phyloP scores from a whole-genome alignment of 176 grass and related monocot species.

The Saccharum spontaneum region DNA sequence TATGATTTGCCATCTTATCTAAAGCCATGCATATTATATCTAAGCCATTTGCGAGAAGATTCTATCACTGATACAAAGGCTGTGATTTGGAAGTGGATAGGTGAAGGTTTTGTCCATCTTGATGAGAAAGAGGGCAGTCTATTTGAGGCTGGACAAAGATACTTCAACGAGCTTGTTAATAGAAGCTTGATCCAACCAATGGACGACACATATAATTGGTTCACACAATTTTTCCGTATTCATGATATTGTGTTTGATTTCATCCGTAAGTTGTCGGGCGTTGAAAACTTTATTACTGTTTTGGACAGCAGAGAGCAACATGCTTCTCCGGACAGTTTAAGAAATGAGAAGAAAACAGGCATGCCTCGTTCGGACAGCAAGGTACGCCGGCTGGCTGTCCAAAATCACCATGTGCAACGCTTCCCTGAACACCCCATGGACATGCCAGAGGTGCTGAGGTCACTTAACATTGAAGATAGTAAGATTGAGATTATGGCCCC shows the following conservation, averaged over 20 bases:
- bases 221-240: background rate
- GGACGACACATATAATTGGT: accelerated
- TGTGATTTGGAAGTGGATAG: constrained; percentile 9
- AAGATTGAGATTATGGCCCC: background rate
- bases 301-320: background rate
- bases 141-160: background rate
- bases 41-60: background rate
- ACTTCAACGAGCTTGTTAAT: constrained; percentile 8
- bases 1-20: background rate
- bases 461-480: background rate
- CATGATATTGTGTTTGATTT: constrained; percentile 20
- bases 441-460: background rate
- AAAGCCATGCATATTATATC: background rate
- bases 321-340: background rate
- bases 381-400: background rate
- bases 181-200: background rate
- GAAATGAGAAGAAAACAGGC: background rate
- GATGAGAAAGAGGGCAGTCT: background rate
- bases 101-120: background rate
- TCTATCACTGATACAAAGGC: background rate
- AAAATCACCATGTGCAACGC: background rate
- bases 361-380: background rate
- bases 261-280: background rate
- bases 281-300: background rate
- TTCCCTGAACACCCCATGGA: background rate